Conservation (phyloP, 257 asterid genomes). For the Nicotiana obtusifolia region DNA sequence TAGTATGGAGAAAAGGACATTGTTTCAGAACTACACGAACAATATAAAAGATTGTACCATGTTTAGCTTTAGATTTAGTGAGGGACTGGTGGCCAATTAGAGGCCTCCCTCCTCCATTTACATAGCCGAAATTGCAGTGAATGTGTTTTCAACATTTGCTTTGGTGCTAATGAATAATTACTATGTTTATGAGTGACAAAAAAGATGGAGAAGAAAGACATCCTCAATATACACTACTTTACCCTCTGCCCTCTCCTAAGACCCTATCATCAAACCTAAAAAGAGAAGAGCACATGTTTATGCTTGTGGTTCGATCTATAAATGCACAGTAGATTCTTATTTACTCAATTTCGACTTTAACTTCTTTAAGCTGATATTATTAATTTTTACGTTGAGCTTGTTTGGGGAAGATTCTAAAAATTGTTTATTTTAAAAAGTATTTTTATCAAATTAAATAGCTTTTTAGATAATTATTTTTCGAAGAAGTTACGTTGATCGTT, state of each 20-base stretch:
- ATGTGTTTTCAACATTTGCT: not conserved
- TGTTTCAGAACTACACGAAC: slow-evolving; percentile 32
- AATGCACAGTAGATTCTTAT: not conserved
- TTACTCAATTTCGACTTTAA: not conserved
- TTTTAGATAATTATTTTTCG: too few relatives aligned
- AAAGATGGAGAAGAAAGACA: not conserved
- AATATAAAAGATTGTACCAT: slow-evolving; percentile 55
- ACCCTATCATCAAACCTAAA: not conserved
- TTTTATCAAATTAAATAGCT: too few relatives aligned
- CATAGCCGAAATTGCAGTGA: not conserved
- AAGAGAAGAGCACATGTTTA: not conserved
- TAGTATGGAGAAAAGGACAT: slow-evolving; percentile 14
- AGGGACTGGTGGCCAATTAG: not conserved
- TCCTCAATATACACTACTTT: not conserved
- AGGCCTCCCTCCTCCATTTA: not conserved
- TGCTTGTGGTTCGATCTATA: not conserved
- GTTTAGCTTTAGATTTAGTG: slow-evolving; percentile 47
- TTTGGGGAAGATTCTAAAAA: too few relatives aligned
- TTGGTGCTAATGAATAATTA: not conserved
- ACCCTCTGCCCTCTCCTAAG: not conserved
- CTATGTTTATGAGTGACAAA: not conserved
- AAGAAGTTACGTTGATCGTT: too few relatives aligned
- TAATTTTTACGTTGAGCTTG: too few relatives aligned
- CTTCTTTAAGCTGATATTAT: too few relatives aligned
- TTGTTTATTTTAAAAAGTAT: too few relatives aligned